phyloP scores from a whole-genome alignment of 73 alveolate species.

The Stentor coeruleus region DNA sequence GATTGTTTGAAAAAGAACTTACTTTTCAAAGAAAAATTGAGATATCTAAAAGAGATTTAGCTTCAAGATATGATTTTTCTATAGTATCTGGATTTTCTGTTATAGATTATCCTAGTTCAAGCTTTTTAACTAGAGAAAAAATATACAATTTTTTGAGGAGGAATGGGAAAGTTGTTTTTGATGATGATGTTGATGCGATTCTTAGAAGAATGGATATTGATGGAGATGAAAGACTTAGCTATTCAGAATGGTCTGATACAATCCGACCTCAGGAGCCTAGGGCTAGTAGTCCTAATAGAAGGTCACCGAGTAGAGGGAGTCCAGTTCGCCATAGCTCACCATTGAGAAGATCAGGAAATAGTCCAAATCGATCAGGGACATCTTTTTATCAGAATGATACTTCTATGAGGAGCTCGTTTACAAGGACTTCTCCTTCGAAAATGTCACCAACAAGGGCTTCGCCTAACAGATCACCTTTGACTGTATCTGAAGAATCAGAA shows the following conservation, averaged over 20 bases:
- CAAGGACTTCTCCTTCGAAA: too few species aligned
- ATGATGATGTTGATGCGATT: slow-evolving; percentile 36
- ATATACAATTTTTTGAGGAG: slow-evolving; percentile 28
- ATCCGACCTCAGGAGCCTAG: slow-evolving; percentile 22
- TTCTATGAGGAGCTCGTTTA: too few species aligned
- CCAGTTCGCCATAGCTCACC: background rate
- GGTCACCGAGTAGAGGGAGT: background rate
- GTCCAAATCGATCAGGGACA: background rate
- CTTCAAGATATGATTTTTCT: slow-evolving; percentile 35
- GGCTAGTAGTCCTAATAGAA: background rate
- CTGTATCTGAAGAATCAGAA: slow-evolving; percentile 26
- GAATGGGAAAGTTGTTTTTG: slow-evolving; percentile 28
- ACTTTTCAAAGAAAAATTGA: slow-evolving; percentile 35
- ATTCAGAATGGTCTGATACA: slow-evolving; percentile 20
- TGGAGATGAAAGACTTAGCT: slow-evolving; percentile 29
- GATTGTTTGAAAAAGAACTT: slow-evolving; percentile 44
- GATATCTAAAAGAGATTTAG: slow-evolving; percentile 31
- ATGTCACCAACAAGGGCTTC: background rate
- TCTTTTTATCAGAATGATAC: too few species aligned
- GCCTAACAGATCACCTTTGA: background rate
- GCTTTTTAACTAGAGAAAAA: slow-evolving; percentile 9
- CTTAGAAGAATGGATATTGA: slow-evolving; percentile 39
- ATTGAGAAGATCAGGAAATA: background rate
- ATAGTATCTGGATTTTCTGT: slow-evolving; percentile 20
- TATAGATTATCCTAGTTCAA: slow-evolving; percentile 12